A percentile compares a stretch with the other conserved stretches of the same genome.
These are phyloP conservation scores for Hibiscus trionum DNA, from an alignment of 345 rosid species.

Conservation along the genomic window DNA sequence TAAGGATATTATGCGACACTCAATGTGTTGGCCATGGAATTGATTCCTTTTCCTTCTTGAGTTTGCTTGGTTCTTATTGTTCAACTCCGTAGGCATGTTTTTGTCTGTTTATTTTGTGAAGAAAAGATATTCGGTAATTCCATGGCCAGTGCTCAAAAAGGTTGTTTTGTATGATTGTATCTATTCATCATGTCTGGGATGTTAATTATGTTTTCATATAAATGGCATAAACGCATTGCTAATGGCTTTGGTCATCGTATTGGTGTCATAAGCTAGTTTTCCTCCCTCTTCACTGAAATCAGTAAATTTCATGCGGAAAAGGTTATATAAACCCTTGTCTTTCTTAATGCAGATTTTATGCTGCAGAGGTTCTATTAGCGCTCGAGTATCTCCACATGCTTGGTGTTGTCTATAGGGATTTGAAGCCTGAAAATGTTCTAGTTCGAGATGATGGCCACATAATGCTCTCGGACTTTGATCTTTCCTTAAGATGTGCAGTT, in stretches of 20 bases:
- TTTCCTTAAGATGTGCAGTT: constrained; percentile 81
- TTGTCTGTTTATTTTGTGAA: background rate
- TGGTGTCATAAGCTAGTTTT: background rate
- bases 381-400: constrained; percentile 95
- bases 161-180: background rate
- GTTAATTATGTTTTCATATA: background rate
- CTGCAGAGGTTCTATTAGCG: constrained; percentile 91
- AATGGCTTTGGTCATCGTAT: background rate
- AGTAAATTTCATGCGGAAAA: background rate
- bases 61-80: background rate
- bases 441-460: constrained; percentile 38
- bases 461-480: constrained; percentile 98
- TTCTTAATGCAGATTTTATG: constrained; percentile 62
- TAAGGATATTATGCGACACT: background rate
- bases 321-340: background rate
- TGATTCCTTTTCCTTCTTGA: background rate
- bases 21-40: background rate
- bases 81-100: background rate
- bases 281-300: background rate
- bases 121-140: background rate
- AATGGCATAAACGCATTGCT: background rate
- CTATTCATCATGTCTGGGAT: constrained; percentile 2
- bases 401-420: background rate
- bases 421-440: no score
- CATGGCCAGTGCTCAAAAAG: background rate